Evolutionary conservation across 2,329 filamentous ascomycete genomes (phyloP).

Genomic region (Penicillium sp.): DNA sequence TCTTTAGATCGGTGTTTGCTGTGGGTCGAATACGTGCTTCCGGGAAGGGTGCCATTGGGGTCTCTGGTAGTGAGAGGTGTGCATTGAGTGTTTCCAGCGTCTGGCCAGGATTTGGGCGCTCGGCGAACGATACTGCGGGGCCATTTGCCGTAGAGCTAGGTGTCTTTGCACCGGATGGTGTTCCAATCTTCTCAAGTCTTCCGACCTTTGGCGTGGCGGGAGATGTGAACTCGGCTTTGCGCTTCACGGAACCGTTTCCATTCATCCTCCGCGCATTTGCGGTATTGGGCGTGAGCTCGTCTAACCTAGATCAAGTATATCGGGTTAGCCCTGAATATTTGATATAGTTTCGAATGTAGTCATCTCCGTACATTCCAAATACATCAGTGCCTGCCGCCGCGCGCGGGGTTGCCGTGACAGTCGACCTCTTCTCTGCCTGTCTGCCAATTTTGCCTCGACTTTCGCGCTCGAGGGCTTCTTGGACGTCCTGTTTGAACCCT

Average conservation of each 20-base stretch:
- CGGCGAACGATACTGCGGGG: slow-evolving; percentile 68
- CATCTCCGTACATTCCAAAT: slow-evolving; percentile 73
- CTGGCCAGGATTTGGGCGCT: slow-evolving; percentile 80
- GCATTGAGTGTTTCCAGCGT: slow-evolving; percentile 82
- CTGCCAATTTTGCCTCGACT: slow-evolving; percentile 68
- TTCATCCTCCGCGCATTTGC: slow-evolving; percentile 44
- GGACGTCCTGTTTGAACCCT: slow-evolving; percentile 83
- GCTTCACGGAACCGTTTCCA: slow-evolving; percentile 56
- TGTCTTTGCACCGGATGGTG: slow-evolving; percentile 54
- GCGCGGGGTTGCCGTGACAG: slow-evolving; percentile 64
- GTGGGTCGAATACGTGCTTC: slow-evolving; percentile 84
- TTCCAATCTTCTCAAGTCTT: slow-evolving; percentile 56
- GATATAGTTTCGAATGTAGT: no score
- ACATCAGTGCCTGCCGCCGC: slow-evolving; percentile 69
- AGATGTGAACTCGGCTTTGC: slow-evolving; percentile 59
- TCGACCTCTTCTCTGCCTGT: slow-evolving; percentile 67
- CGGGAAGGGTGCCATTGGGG: slow-evolving; percentile 72
- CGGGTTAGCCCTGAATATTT: slow-evolving; percentile 8
- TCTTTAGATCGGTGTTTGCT: slow-evolving; percentile 86
- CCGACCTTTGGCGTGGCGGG: slow-evolving; percentile 51
- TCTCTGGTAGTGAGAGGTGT: slow-evolving; percentile 69
- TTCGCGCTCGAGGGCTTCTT: slow-evolving; percentile 80
- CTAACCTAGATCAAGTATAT: slow-evolving; percentile 58
- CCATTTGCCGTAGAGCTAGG: slow-evolving; percentile 45
- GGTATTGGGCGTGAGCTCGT: slow-evolving; percentile 72